phyloP scores from a whole-genome alignment of 257 asterid genomes.

The Penstemon barbatus region DNA sequence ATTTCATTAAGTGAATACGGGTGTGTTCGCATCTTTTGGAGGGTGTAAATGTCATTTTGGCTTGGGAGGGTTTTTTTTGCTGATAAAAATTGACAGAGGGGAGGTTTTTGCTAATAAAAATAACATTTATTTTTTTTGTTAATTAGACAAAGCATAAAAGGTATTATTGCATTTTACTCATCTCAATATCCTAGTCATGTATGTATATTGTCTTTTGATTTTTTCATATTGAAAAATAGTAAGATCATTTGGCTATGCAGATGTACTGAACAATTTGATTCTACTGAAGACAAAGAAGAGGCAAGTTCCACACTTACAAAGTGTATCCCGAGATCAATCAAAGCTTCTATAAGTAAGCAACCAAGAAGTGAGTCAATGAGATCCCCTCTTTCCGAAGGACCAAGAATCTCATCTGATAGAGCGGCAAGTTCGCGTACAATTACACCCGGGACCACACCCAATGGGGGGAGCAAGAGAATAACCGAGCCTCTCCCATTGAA shows the following conservation, averaged over 20 bases:
- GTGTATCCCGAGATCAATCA: conserved; percentile 86
- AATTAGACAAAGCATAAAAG: too few relatives aligned
- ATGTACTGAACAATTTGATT: conserved; percentile 48
- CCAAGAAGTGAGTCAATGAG: conserved; percentile 87
- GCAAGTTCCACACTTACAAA: conserved; percentile 47
- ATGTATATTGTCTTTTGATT: neutral
- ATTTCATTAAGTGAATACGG: too few relatives aligned
- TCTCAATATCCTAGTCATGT: too few relatives aligned
- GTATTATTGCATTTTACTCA: too few relatives aligned
- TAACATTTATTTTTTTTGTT: too few relatives aligned
- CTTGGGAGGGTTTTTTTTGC: too few relatives aligned
- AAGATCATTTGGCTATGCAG: conserved; percentile 47
- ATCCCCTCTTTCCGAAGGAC: conserved; percentile 85
- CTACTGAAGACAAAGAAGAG: conserved; percentile 57
- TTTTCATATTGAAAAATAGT: conserved; percentile 14
- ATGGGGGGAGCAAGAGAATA: conserved; percentile 80
- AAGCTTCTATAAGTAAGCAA: conserved; percentile 70
- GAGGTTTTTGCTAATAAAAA: too few relatives aligned
- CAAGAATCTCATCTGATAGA: conserved; percentile 84
- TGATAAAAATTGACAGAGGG: too few relatives aligned
- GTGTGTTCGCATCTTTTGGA: too few relatives aligned
- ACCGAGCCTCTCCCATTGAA: conserved; percentile 50
- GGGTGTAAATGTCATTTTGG: too few relatives aligned
- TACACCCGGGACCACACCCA: conserved; percentile 47
- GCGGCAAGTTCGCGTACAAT: conserved; percentile 56